Percentiles rank a stretch among this genome's conserved stretches.
Evolutionary conservation across 768 basidiomycete species (phyloP).

Genomic region (Nevesoporus exiguus): DNA sequence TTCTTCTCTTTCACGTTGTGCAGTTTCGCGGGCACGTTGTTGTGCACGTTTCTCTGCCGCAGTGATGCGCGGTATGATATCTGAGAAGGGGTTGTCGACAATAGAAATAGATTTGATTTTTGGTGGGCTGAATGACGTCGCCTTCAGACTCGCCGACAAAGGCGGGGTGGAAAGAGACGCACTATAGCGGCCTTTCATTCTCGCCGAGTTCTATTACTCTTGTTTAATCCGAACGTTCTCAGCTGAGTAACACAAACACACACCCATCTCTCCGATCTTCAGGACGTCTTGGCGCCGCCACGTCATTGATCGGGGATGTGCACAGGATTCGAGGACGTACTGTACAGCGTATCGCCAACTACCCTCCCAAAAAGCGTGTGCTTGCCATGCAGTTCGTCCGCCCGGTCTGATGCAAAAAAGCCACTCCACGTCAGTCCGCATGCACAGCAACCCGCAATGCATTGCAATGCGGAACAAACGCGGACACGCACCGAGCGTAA

Average conservation of each 20-base stretch:
- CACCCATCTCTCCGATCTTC: constrained; percentile 89
- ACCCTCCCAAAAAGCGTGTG: constrained; percentile 93
- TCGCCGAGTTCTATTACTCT: constrained; percentile 58
- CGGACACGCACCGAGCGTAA: constrained; percentile 70
- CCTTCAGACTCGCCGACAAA: constrained; percentile 1
- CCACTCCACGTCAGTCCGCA: neutral
- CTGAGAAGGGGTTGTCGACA: constrained; percentile 90
- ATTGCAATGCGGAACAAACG: neutral
- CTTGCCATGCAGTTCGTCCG: constrained; percentile 91
- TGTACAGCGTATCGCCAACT: constrained; percentile 86
- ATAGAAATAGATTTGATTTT: constrained; percentile 85
- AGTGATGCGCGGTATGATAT: constrained; percentile 95
- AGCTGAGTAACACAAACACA: constrained; percentile 17
- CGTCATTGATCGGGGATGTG: neutral
- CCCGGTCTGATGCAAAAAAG: constrained; percentile 55
- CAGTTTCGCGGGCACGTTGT: constrained; percentile 72
- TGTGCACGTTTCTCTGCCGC: constrained; percentile 88
- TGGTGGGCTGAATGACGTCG: constrained; percentile 61
- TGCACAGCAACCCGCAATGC: no score
- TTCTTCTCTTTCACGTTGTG: constrained; percentile 76
- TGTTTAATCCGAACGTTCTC: neutral
- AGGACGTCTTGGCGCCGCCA: constrained; percentile 59
- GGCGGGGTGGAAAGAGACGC: constrained; percentile 16
- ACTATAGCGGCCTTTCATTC: constrained; percentile 81
- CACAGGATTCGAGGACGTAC: constrained; percentile 42